Percentiles rank a stretch among this genome's conserved stretches.
Conservation (phyloP, 73 alveolate genomes). For the Paraurostyla sp. region DNA sequence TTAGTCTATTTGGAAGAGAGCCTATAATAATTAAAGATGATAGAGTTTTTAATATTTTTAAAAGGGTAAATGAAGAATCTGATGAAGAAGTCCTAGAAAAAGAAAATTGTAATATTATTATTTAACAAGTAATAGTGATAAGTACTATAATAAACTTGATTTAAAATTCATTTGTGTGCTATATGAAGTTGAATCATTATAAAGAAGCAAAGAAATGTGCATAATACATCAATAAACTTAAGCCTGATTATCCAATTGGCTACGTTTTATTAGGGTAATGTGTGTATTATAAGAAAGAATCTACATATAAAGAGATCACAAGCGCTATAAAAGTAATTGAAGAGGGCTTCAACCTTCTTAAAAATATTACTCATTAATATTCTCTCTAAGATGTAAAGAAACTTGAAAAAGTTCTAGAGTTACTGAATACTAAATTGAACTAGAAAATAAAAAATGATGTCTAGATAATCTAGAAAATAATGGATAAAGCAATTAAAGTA, state of each 20-base stretch:
- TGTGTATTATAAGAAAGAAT: background rate
- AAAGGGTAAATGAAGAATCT: background rate
- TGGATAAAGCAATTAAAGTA: background rate
- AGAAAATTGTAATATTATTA: slow-evolving; percentile 25
- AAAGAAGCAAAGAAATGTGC: slow-evolving; percentile 42
- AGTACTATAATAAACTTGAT: background rate
- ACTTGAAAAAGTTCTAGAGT: background rate
- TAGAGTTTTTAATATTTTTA: background rate
- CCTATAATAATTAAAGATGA: background rate
- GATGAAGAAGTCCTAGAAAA: slow-evolving; percentile 32
- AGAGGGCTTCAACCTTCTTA: background rate
- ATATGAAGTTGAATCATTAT: slow-evolving; percentile 28
- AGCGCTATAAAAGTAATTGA: background rate
- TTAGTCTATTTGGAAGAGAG: slow-evolving; percentile 20
- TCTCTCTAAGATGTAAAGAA: background rate
- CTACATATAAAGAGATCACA: background rate
- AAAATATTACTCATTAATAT: background rate
- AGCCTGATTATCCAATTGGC: background rate
- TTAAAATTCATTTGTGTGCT: slow-evolving; percentile 6
- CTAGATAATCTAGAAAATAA: background rate
- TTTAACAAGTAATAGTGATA: background rate
- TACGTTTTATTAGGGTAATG: background rate
- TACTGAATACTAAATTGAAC: background rate
- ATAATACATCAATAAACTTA: background rate
- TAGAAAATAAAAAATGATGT: background rate